A percentile compares a stretch with the other conserved stretches of the same genome.
phyloP scores from a whole-genome alignment of 257 asterid genomes.

The Solanum bulbocastanum region DNA sequence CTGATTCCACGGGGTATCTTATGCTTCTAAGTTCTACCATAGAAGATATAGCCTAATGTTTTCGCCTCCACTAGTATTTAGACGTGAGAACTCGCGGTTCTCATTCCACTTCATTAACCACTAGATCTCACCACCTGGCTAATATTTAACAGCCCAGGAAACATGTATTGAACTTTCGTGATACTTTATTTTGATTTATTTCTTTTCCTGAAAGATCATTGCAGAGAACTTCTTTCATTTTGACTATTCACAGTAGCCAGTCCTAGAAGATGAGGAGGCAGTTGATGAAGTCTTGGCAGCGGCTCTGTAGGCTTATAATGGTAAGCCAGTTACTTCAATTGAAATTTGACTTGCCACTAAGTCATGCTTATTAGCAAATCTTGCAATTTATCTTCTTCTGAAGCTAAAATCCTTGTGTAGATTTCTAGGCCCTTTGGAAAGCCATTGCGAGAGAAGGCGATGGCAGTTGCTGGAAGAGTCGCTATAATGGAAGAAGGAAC shows the following conservation, averaged over 20 bases:
- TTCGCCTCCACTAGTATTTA: neutral
- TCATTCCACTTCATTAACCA: neutral
- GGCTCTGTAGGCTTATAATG: constrained; percentile 36
- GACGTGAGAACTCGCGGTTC: neutral
- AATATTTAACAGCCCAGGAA: neutral
- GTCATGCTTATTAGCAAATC: neutral
- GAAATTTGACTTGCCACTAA: neutral
- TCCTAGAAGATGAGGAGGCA: constrained; percentile 24
- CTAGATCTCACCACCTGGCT: neutral
- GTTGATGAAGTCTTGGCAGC: constrained; percentile 37
- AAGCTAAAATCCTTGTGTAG: constrained; percentile 20
- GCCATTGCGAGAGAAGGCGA: constrained; percentile 55
- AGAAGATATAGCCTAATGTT: neutral
- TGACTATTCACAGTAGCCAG: neutral
- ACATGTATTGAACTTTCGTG: neutral
- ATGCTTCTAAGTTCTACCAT: neutral
- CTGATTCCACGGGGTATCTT: neutral
- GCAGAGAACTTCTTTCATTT: neutral
- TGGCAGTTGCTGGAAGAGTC: constrained; percentile 65
- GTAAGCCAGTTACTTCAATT: constrained; percentile 8
- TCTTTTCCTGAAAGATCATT: neutral
- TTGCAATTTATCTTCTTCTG: neutral
- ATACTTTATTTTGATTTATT: neutral
- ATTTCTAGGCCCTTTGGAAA: constrained; percentile 16
- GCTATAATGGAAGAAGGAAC: constrained; percentile 25